These are phyloP conservation scores for Pestalotiopsis sp. DNA, from an alignment of 2,329 filamentous ascomycete genomes.

Conservation along the genomic window DNA sequence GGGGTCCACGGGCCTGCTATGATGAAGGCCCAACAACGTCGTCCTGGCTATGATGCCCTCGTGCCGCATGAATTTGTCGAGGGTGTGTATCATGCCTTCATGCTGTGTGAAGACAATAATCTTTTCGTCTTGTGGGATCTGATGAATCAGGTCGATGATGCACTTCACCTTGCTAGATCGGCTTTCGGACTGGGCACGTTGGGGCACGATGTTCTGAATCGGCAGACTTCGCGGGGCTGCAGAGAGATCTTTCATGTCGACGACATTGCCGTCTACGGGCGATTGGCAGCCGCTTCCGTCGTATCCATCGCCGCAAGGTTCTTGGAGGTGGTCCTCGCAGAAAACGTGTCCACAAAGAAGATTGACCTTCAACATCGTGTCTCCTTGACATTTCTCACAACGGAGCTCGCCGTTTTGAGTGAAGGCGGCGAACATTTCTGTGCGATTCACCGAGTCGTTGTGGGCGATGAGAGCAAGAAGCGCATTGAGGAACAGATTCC, in stretches of 20 bases:
- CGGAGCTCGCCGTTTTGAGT: not conserved
- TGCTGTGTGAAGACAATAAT: slow-evolving; percentile 42
- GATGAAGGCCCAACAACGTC: not conserved
- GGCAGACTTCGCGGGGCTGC: not conserved
- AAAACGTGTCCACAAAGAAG: not conserved
- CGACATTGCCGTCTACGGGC: slow-evolving; percentile 9
- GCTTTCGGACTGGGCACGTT: not conserved
- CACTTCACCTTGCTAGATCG: slow-evolving; percentile 22
- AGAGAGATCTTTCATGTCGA: slow-evolving; percentile 11
- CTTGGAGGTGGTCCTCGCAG: not conserved
- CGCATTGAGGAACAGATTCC: not conserved
- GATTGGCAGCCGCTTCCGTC: slow-evolving; percentile 14
- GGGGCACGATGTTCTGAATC: not conserved
- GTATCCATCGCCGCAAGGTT: slow-evolving; percentile 18
- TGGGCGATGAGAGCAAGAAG: not conserved
- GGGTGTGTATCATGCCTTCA: slow-evolving; percentile 25
- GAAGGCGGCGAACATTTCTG: not conserved
- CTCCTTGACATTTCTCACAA: slow-evolving; percentile 12
- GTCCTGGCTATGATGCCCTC: slow-evolving; percentile 17
- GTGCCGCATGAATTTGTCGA: slow-evolving; percentile 21
- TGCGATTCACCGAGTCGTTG: not conserved
- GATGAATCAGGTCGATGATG: slow-evolving; percentile 19
- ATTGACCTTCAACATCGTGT: slow-evolving; percentile 7
- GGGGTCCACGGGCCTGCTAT: too few relatives aligned
- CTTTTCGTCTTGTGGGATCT: slow-evolving; percentile 18